Base-by-base conservation (phyloP, 108 stramenopile species). In the Aurantiochytrium sp. region DNA sequence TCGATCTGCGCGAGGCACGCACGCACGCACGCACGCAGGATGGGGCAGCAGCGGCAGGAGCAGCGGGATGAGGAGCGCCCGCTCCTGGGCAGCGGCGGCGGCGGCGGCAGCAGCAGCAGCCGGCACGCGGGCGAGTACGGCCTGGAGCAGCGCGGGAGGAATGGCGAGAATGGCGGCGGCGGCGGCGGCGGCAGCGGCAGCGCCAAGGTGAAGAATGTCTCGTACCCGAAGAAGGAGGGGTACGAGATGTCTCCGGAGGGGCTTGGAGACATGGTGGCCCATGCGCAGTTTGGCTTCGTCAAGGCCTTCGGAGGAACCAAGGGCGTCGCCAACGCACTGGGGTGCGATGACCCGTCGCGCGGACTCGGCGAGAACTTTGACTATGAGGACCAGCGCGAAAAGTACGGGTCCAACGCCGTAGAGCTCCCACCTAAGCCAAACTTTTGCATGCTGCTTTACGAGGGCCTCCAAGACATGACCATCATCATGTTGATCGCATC, bases 381-480 rank as follows among this genome's bases (percentile, higher is more conserved):
- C 59, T 18, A 43, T 16, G 87, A 58, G 58, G 8, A 88, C 35
- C 87, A 59, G 43, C 87, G 87, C 35, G 59, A 59, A 16, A 59
- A 45, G n/a, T 89, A 29, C 35, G 89, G 89, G 10, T 44, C 21
- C 44, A 89, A 89, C 72, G 72, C 53, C 43, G 16, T 60, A 28
- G 72, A 73, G 29, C 64, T 44, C 29, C 44, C 49, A 43, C 89
- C 89, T 10, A 76, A 76, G 28, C 57, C 95, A 43, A 90, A 92
- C 72, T 97, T 96, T 89, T 90, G 96, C 59, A 88, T 92, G 60
- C 92, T 98, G 16, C 97, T 96, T 89, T 96, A 94, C 95, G 95
- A 97, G 59, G 96, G 97, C n/a, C 92, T 98, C 42, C 96, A 98
- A 58, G 97, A 98, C 87, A 95, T 96, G 91, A 96, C 96, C 53